Percentiles rank a stretch among this genome's conserved stretches.
phyloP scores from a whole-genome alignment of 345 rosid genomes.

The Populus nigra region DNA sequence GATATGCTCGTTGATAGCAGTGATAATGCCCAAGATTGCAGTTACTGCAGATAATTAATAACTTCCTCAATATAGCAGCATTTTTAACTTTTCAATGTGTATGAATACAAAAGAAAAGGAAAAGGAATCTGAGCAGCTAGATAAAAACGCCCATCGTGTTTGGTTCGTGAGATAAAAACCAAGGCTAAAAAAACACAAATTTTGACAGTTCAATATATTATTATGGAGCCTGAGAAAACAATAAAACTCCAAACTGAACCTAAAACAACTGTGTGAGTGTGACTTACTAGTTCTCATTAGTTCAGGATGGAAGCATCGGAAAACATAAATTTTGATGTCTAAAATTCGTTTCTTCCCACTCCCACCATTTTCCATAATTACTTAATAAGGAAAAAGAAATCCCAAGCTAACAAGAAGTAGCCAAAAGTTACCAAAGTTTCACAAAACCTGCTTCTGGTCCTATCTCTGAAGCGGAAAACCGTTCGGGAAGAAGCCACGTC shows the following conservation, averaged over 20 bases:
- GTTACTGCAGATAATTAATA: slow-evolving; percentile 60
- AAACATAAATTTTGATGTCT: not conserved
- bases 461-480: slow-evolving; percentile 86
- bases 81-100: not conserved
- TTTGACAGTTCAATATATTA: not conserved
- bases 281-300: not conserved
- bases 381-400: not conserved
- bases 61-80: slow-evolving; percentile 19
- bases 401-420: slow-evolving; percentile 42
- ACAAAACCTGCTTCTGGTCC: slow-evolving; percentile 99
- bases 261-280: not conserved
- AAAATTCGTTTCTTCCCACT: not conserved
- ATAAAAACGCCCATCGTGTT: not conserved
- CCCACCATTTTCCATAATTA: not conserved
- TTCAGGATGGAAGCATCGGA: not conserved
- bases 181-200: not conserved
- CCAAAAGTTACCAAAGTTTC: slow-evolving; percentile 80
- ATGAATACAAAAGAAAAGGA: not conserved
- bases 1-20: slow-evolving; percentile 81
- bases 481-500: slow-evolving; percentile 92
- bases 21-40: slow-evolving; percentile 74
- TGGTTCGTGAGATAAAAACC: not conserved
- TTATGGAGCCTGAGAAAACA: not conserved
- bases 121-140: not conserved
- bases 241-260: not conserved